These are phyloP conservation scores for Aschersonia sp. DNA, from an alignment of 2,329 filamentous ascomycete genomes.

Conservation along the genomic window DNA sequence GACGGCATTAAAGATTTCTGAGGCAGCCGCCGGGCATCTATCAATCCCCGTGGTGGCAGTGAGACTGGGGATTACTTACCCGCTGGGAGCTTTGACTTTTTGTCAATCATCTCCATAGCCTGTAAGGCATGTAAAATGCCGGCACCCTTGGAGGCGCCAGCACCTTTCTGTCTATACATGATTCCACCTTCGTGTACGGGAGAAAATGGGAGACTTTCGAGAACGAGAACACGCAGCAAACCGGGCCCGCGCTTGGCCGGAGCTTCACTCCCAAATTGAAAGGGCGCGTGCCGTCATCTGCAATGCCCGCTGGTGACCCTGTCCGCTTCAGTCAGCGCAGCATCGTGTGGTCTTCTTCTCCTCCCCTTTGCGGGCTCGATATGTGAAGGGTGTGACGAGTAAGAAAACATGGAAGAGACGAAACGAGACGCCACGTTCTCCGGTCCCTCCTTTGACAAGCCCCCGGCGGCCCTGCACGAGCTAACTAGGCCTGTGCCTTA, in stretches of 20 bases:
- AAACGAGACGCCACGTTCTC: too few relatives aligned
- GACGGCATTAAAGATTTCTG: slow-evolving; percentile 77
- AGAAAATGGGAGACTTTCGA: slow-evolving; percentile 1
- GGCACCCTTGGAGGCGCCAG: slow-evolving; percentile 22
- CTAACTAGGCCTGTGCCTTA: too few relatives aligned
- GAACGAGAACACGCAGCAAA: not conserved
- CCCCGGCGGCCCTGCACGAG: too few relatives aligned
- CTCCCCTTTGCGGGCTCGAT: too few relatives aligned
- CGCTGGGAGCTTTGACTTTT: slow-evolving; percentile 67
- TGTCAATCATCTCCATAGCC: slow-evolving; percentile 65
- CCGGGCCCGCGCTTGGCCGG: not conserved
- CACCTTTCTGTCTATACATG: slow-evolving; percentile 31
- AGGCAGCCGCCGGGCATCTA: not conserved
- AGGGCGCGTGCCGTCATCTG: not conserved
- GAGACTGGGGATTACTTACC: slow-evolving; percentile 30
- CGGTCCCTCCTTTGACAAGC: too few relatives aligned
- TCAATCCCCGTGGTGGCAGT: not conserved
- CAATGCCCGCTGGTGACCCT: not conserved
- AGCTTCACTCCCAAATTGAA: not conserved
- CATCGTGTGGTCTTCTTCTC: not conserved
- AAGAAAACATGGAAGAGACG: too few relatives aligned
- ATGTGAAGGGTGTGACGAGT: too few relatives aligned
- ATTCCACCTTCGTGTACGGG: not conserved
- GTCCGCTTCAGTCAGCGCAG: not conserved
- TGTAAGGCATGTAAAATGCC: slow-evolving; percentile 64